phyloP scores from a whole-genome alignment of 306 rosid species.

The Cicer cuneatum region DNA sequence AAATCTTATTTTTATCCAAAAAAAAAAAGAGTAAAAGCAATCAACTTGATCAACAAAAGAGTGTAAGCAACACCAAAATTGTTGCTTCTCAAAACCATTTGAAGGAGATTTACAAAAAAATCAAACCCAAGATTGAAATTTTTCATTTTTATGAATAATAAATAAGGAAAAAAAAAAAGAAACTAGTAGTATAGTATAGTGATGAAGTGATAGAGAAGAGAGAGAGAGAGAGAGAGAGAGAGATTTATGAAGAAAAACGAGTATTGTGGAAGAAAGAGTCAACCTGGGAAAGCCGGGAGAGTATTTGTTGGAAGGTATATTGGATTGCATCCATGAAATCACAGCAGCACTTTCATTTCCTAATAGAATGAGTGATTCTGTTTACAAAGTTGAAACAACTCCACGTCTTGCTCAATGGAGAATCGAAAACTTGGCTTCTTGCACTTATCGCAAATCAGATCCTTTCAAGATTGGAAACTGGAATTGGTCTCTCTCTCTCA shows the following conservation, averaged over 20 bases:
- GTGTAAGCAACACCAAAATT: conserved; percentile 62
- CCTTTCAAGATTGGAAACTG: conserved; percentile 96
- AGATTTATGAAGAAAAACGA: conserved; percentile 61
- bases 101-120: conserved; percentile 35
- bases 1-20: not conserved
- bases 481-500: conserved; percentile 69
- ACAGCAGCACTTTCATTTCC: conserved; percentile 76
- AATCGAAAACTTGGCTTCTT: conserved; percentile 89
- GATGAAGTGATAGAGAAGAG: conserved; percentile 4
- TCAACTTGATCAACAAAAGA: conserved; percentile 48
- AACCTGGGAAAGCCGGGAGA: conserved; percentile 99
- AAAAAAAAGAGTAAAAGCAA: conserved; percentile 39
- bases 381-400: conserved; percentile 87
- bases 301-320: conserved; percentile 72
- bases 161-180: not conserved
- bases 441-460: conserved; percentile 96
- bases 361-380: conserved; percentile 90
- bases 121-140: conserved; percentile 38
- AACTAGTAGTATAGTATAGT: not conserved
- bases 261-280: conserved; percentile 46
- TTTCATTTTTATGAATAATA: not conserved
- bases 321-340: conserved; percentile 97
- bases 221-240: conserved; percentile 30
- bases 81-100: conserved; percentile 65
- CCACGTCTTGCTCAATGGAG: conserved; percentile 99